Evolutionary conservation across 2,329 filamentous ascomycete genomes (phyloP), one percentile per base, ranked within the genome.

Genomic region (Trichoderma sp.): DNA sequence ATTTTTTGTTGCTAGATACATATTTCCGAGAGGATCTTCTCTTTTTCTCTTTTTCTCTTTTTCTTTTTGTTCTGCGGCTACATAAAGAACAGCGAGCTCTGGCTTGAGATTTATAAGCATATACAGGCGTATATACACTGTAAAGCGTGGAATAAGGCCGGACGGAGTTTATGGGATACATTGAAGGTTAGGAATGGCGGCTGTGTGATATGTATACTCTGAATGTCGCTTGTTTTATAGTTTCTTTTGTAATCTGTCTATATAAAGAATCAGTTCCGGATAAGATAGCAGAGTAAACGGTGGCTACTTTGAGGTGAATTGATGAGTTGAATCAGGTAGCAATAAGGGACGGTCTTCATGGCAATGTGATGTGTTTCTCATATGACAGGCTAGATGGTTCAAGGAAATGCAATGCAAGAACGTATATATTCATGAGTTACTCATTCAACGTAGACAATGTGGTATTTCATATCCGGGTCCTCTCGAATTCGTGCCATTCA

Each of bases 121-220:
- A 29, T 45, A 45, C 29, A 32, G 25, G 42, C 17, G 39, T 48
- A 58, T 56, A 68, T 71, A 48, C 57, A 71, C 69, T 69, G 53
- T 68, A 70, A 68, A 69, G 70, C 73, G 74, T 75, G 69, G 71
- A 65, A 70, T 56, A 48, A 32, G 61, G 52, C 34, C 19, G 39
- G 52, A 35, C n/a, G 57, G 65, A 67, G 57, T 67, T 63, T 5
- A 10, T 13, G 15, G 64, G 54, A 32, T 52, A 12, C 27, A 48
- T 64, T 15, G 27, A 22, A 3, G n/a, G 27, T 25, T 48, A 7
- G 27, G 60, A 54, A 42, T 22, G 34, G 60, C 25, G 45, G 59
- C 4, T 17, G 45, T 39, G 59, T 15, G 59, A 50, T 34, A 25
- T 50, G 25, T 61, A 35, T 50, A 52, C 22, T 52, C 42, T 27